Percentiles rank a stretch among this genome's conserved stretches.
Conservation (phyloP, 441 rosid species). For the Capsella rubella region DNA sequence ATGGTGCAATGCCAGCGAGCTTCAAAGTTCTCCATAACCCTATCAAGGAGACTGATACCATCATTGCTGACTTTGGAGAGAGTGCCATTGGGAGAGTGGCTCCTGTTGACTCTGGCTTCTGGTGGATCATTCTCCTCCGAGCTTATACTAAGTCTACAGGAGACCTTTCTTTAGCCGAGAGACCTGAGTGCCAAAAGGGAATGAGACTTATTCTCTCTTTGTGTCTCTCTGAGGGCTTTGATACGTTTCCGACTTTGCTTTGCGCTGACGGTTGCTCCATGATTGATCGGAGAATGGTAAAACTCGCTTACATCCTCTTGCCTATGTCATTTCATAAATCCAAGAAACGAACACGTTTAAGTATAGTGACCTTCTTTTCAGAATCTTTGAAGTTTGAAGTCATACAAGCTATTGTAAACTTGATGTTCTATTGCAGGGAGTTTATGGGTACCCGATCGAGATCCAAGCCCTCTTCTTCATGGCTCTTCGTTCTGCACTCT, state of each 20-base stretch:
- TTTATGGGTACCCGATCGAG: constrained; percentile 43
- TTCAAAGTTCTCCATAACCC: constrained; percentile 44
- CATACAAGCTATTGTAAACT: no score
- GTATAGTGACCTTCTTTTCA: background rate
- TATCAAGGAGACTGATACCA: constrained; percentile 28
- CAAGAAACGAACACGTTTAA: background rate
- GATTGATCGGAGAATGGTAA: constrained; percentile 44
- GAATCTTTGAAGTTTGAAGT: no score
- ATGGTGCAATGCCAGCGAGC: constrained; percentile 47
- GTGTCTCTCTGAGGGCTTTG: constrained; percentile 46
- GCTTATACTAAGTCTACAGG: constrained; percentile 45
- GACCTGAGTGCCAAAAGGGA: constrained; percentile 43
- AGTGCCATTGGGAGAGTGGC: constrained; percentile 46
- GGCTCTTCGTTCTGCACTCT: constrained; percentile 42
- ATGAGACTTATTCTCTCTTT: constrained; percentile 41
- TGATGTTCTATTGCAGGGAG: constrained; percentile 27
- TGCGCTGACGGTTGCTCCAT: constrained; percentile 47
- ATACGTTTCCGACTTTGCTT: constrained; percentile 46
- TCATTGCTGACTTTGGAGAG: constrained; percentile 44
- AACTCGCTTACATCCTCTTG: background rate
- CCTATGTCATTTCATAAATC: background rate
- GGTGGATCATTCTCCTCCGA: constrained; percentile 47
- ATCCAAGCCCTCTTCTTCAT: constrained; percentile 48
- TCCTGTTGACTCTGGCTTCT: constrained; percentile 45
- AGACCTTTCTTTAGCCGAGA: constrained; percentile 37